Base-by-base conservation (phyloP, 1,284 basidiomycete species). In the Quambalaria eucalypti region DNA sequence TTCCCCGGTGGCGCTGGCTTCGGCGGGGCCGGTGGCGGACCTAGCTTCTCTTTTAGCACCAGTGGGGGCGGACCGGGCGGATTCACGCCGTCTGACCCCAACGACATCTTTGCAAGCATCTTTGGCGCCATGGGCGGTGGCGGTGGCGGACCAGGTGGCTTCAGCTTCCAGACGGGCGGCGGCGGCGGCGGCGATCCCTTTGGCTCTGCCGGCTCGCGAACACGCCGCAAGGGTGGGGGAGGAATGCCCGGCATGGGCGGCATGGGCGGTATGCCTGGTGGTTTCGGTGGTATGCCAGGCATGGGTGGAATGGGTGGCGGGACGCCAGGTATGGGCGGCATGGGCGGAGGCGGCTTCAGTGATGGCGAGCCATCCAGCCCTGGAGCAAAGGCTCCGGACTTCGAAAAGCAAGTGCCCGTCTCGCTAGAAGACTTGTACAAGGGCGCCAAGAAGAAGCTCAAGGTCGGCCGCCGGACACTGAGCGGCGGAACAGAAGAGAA, bases 341-440 rank as follows among this genome's bases (percentile, higher is more conserved):
- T 54, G 29, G 56, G 53, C 31, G 55, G 58, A 2, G 44, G 39
- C 16, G 48, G 31, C 6, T 23, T 38, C 21, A 31, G 55, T 30
- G n/a, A n/a, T n/a, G n/a, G n/a, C n/a, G n/a, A n/a, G n/a, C 26
- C 48, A 54, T 53, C 21, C 9, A 19, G 52, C 38, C 23, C 30
- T 29, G 52, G 36, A 30, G 29, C 25, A n/a, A 64, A 69, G 36
- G 57, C 80, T 80, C 23, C 90, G 90, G 77, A 85, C 90, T 63
- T 68, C 73, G 84, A 82, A 26, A 85, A 86, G 57, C 90, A 90
- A 0, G 83, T 97, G 57, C 88, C 88, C 61, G 80, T 95, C 28
- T 83, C 90, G 0, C 81, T 98, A 5, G 85, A 90, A 68, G 93
- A 98, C 50, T 82, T 98, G n/a, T 93, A 89, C 78, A 81, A 80